Percentiles rank a stretch among this genome's conserved stretches.
phyloP scores from a whole-genome alignment of 768 basidiomycete species.

The Podaxis pistillaris region DNA sequence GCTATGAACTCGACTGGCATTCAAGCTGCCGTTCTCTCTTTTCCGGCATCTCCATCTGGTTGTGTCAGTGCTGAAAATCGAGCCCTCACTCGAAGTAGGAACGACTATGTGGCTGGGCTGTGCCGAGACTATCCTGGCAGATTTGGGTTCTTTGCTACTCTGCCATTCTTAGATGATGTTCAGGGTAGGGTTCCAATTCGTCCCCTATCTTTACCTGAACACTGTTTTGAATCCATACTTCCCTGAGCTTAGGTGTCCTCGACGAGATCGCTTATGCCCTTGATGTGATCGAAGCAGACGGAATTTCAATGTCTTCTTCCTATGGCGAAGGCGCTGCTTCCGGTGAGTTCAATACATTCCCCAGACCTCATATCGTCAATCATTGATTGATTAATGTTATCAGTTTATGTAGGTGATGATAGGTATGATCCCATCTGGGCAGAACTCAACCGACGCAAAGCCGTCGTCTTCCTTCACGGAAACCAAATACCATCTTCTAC shows the following conservation, averaged over 20 bases:
- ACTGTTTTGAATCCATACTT: background rate
- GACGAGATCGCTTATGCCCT: slow-evolving; percentile 59
- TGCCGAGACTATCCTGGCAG: slow-evolving; percentile 48
- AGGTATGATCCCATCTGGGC: slow-evolving; percentile 65
- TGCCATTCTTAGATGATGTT: slow-evolving; percentile 63
- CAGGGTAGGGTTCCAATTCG: slow-evolving; percentile 34
- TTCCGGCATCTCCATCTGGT: slow-evolving; percentile 53
- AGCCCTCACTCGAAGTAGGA: slow-evolving; percentile 41
- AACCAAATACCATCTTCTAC: slow-evolving; percentile 63
- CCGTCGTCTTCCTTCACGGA: slow-evolving; percentile 74
- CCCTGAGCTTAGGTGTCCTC: slow-evolving; percentile 44
- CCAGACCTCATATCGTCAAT: background rate
- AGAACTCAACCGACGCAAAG: slow-evolving; percentile 57
- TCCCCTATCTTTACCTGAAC: background rate
- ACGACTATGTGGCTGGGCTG: slow-evolving; percentile 45
- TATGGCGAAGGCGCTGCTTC: slow-evolving; percentile 56
- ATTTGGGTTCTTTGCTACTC: slow-evolving; percentile 70
- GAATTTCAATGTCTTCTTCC: slow-evolving; percentile 64
- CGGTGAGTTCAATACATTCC: slow-evolving; percentile 36
- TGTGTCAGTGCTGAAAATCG: slow-evolving; percentile 39
- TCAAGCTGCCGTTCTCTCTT: slow-evolving; percentile 62
- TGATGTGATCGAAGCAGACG: slow-evolving; percentile 61
- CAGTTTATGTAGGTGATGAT: slow-evolving; percentile 69
- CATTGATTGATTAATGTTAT: slow-evolving; percentile 6
- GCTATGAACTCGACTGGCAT: slow-evolving; percentile 62